Conservation (phyloP, 2,329 filamentous ascomycete genomes). For the Hortaea werneckii region DNA sequence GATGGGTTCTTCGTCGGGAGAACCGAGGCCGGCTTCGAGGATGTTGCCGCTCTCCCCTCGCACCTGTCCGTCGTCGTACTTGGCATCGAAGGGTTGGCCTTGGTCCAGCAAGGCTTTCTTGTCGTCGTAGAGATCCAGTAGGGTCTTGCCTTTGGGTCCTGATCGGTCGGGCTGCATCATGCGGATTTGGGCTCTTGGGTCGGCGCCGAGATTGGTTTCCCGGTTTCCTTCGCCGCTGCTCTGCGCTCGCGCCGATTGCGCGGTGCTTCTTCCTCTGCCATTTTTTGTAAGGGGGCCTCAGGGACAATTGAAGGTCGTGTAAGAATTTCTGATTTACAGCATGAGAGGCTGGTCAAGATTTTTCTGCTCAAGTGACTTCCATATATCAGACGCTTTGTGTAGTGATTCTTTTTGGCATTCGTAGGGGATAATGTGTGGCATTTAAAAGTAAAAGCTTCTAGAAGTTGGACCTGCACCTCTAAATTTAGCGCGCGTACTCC, state of each 20-base stretch:
- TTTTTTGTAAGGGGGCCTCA: not conserved
- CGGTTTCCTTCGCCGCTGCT: slow-evolving; percentile 25
- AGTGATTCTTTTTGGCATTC: too few relatives aligned
- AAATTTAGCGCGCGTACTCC: too few relatives aligned
- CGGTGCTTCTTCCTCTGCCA: slow-evolving; percentile 17
- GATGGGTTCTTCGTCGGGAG: slow-evolving; percentile 25
- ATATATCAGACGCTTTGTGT: too few relatives aligned
- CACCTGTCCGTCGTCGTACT: slow-evolving; percentile 20
- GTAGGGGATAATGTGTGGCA: too few relatives aligned
- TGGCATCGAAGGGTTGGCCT: slow-evolving; percentile 43
- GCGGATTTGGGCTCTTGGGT: slow-evolving; percentile 45
- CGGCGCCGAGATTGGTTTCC: slow-evolving; percentile 24
- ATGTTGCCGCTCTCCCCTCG: slow-evolving; percentile 26
- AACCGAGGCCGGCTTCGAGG: slow-evolving; percentile 23
- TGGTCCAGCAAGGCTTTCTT: slow-evolving; percentile 36
- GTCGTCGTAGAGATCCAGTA: slow-evolving; percentile 63
- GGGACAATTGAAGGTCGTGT: too few relatives aligned
- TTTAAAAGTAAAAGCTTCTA: too few relatives aligned
- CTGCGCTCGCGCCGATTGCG: slow-evolving; percentile 39
- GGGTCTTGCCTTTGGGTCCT: slow-evolving; percentile 52
- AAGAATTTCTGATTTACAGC: too few relatives aligned
- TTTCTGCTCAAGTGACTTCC: too few relatives aligned
- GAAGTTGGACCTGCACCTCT: too few relatives aligned
- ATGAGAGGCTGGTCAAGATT: too few relatives aligned
- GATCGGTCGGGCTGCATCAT: slow-evolving; percentile 61